These are phyloP conservation scores for Iris pallida DNA, from an alignment of 116 monocot genomes.

Conservation along the genomic window DNA sequence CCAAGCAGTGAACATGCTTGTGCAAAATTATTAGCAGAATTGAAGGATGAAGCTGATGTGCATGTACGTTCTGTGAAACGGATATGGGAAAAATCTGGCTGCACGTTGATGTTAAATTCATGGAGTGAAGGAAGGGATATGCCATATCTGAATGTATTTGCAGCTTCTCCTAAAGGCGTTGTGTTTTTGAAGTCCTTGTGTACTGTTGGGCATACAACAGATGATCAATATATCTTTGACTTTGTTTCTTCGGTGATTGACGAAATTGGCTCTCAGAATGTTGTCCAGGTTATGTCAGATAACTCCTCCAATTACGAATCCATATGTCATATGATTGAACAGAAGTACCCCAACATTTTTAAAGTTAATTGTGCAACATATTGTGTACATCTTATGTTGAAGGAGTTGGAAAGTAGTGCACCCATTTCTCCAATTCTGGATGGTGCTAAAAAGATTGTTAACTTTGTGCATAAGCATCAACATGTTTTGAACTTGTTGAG, in stretches of 20 bases:
- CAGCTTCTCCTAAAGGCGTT: constrained; percentile 14
- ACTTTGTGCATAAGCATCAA: constrained; percentile 13
- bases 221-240: constrained; percentile 1
- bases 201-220: background rate
- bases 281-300: constrained; percentile 11
- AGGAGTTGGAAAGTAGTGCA: constrained; percentile 6
- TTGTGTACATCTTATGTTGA: constrained; percentile 5
- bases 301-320: background rate
- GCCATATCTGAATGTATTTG: constrained; percentile 1
- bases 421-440: constrained; percentile 4
- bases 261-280: constrained; percentile 3
- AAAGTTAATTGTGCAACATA: constrained; percentile 5
- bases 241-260: constrained; percentile 5
- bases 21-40: background rate
- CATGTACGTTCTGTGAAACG: constrained; percentile 1
- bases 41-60: constrained; percentile 14
- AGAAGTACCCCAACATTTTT: constrained; percentile 11
- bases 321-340: constrained; percentile 9
- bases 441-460: constrained; percentile 7
- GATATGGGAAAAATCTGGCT: constrained; percentile 17
- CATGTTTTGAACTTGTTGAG: constrained; percentile 8
- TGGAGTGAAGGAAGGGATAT: background rate
- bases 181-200: constrained; percentile 15
- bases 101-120: constrained; percentile 16
- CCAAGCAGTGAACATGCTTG: constrained; percentile 9